Conservation (phyloP, 371 early-diverging fungal species). For the Circinella umbellata region DNA sequence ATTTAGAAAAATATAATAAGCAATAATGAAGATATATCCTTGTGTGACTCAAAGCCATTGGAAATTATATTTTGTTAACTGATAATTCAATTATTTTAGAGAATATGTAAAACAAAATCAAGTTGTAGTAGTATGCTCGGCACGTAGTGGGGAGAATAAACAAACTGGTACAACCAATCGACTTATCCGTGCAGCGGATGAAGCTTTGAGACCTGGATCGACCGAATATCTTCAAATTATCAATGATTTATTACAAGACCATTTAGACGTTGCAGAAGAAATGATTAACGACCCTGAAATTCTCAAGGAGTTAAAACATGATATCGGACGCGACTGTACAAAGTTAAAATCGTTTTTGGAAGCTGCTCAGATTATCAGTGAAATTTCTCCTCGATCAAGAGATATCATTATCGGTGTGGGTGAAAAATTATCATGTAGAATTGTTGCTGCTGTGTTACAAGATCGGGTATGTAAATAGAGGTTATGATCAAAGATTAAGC, state of each 20-base stretch:
- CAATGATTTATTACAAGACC: slow-evolving; percentile 79
- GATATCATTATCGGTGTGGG: slow-evolving; percentile 96
- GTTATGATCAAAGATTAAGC: neutral
- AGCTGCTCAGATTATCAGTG: slow-evolving; percentile 96
- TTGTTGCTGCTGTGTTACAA: slow-evolving; percentile 84
- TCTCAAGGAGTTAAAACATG: slow-evolving; percentile 54
- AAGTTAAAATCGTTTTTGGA: slow-evolving; percentile 83
- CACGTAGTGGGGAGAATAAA: slow-evolving; percentile 79
- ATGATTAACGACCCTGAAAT: slow-evolving; percentile 60
- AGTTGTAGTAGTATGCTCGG: slow-evolving; percentile 84
- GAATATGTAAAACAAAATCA: slow-evolving; percentile 65
- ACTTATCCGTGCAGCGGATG: slow-evolving; percentile 74
- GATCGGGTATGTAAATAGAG: slow-evolving; percentile 50
- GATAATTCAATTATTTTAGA: neutral
- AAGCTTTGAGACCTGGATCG: slow-evolving; percentile 70
- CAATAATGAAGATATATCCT: neutral
- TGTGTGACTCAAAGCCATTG: neutral
- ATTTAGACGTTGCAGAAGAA: slow-evolving; percentile 73
- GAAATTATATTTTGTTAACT: neutral
- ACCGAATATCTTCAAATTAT: slow-evolving; percentile 73
- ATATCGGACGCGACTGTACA: slow-evolving; percentile 76
- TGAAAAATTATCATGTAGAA: slow-evolving; percentile 90
- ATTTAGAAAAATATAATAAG: neutral
- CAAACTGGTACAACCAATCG: slow-evolving; percentile 78
- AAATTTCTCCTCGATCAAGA: slow-evolving; percentile 93